Base-by-base conservation (phyloP, 2,329 filamentous ascomycete genomes). In the Paracorniculantispora psalliotae region DNA sequence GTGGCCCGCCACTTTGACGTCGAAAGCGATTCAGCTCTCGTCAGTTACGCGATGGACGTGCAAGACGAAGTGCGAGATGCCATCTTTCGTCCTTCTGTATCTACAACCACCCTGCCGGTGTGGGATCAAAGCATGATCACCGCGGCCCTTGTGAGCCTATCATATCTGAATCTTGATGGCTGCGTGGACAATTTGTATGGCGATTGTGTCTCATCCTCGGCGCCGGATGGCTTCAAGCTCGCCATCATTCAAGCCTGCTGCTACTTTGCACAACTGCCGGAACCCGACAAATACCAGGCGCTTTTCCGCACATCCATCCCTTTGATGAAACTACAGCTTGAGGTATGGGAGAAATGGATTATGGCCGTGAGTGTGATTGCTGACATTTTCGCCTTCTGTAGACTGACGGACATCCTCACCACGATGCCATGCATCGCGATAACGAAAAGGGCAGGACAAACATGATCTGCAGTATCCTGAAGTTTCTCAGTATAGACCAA, bases 11-110 rank as follows among this genome's bases (percentile, higher is more conserved):
- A 88, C 67, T 88, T 89, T 64, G 77, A 82, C 60, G 73, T 77
- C 8, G 82, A 88, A 61, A 84, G 80, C 66, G 86, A 89, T 65
- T 81, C 83, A 12, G 82, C 82, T 2, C 75, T 87, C 59, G 77
- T 87, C 61, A 87, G 85, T 68, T 89, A 86, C 68, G 85, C 85
- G 41, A 77, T 88, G 71, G 86, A 89, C 68, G 82, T 89, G 9
- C 86, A 89, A 66, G 84, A 87, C 65, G 86, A 89, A 68, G 79
- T 89, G 49, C 79, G 80, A 49, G 85, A 88, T 66, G 83, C 84
- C 49, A 81, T 88, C 4, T 88, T 89, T 65, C 79, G 81, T 59
- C 79, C 79, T 35, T 74, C 79, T 48, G 70, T 77, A 2, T 71
- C 77, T 1, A 74, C 75, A 12, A 68, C 75, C 41, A 80, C 86